phyloP scores from a whole-genome alignment of 2,329 filamentous ascomycete species.

The Phialophora macrospora region DNA sequence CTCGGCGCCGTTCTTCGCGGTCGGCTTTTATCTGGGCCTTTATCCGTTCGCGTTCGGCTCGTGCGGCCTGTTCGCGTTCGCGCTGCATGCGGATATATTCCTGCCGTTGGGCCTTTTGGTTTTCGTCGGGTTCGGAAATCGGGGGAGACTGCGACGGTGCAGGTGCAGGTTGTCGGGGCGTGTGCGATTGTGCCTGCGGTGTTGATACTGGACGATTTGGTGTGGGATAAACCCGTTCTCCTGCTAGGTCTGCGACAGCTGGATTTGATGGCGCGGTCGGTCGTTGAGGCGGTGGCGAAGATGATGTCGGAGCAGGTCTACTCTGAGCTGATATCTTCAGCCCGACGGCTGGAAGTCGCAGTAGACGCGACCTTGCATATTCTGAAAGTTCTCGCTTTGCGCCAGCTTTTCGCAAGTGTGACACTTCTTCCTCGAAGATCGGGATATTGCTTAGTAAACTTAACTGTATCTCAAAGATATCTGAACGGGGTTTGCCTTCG shows the following conservation, averaged over 20 bases:
- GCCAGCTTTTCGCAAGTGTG: constrained; percentile 12
- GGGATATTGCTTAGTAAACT: constrained; percentile 29
- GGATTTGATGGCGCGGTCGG: neutral
- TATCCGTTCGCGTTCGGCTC: constrained; percentile 72
- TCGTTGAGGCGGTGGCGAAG: neutral
- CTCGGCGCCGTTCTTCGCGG: constrained; percentile 68
- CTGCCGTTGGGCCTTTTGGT: constrained; percentile 35
- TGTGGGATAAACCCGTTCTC: constrained; percentile 7
- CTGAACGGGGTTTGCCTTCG: constrained; percentile 22
- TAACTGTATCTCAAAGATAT: constrained; percentile 31
- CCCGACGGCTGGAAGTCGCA: constrained; percentile 32
- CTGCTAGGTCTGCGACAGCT: constrained; percentile 1
- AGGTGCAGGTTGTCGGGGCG: constrained; percentile 11
- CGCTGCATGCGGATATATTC: constrained; percentile 53
- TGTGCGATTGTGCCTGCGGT: neutral
- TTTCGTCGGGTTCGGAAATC: constrained; percentile 8
- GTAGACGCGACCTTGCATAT: constrained; percentile 27
- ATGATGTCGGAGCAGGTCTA: neutral
- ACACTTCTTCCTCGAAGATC: constrained; percentile 33
- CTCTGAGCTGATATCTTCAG: constrained; percentile 28
- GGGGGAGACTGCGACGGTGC: neutral
- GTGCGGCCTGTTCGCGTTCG: constrained; percentile 66
- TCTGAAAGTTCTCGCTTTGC: constrained; percentile 26
- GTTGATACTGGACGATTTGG: neutral
- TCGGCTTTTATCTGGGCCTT: constrained; percentile 77